Evolutionary conservation across 116 monocot species (phyloP), one percentile per base, ranked within the genome.

Genomic region (Iris pallida): DNA sequence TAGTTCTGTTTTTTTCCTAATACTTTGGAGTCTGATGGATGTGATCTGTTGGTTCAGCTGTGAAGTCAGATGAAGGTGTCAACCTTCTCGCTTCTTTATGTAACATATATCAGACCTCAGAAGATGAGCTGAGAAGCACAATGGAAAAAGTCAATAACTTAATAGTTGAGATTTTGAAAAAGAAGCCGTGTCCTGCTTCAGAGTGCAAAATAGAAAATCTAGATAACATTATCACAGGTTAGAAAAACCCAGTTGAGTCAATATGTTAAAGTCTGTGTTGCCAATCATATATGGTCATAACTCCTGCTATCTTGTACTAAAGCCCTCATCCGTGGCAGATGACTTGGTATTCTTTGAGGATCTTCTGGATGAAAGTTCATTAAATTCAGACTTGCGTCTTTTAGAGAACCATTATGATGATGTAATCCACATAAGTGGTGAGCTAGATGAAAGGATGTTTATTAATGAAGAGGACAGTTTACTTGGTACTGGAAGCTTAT

Each of bases 381-480:
- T 80, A 42, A 51, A 74, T 19, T 80, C 69, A 66, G 77, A 77
- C 71, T 51, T 85, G 20, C 53, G 51, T 42, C 57, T 75, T 30
- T 74, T 85, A 20, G 85, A 85, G 66, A 85, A 75, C 8, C 74
- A 85, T 66, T 85, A 85, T 74, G 85, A 80, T 47, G 55, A 70
- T 70, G 59, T 64, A 71, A 63, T 85, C 20, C 67, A 59, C 45
- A 59, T 49, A 13, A 85, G 67, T 63, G 80, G 85, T 8, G 85
- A 85, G 49, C 73, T 85, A 61, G 85, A 85, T 71, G 85, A 85
- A n/a, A 70, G 85, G 15, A 62, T 85, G 47, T 80, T 85, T 59
- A 59, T 70, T 40, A 73, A 74, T 17, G 85, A 85, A 57, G 77
- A 80, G 70, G 77, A 77, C 68, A 85, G 85, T 71, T 19, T 85